These are phyloP conservation scores for Starmera amethionina DNA, from an alignment of 805 yeast genomes.

Conservation along the genomic window DNA sequence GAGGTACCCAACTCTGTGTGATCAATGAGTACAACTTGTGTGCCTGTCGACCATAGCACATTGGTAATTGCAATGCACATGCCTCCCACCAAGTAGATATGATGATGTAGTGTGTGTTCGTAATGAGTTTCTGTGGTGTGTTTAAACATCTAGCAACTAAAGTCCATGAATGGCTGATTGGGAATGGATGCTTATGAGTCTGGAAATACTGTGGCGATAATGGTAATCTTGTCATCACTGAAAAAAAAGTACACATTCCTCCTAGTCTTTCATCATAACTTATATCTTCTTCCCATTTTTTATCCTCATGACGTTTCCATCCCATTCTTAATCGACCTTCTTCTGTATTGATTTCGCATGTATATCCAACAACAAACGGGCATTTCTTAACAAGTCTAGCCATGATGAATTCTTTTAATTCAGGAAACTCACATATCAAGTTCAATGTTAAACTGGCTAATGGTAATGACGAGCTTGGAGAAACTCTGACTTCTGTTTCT, in stretches of 20 bases:
- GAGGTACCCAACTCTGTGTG: slow-evolving; percentile 45
- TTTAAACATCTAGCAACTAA: slow-evolving; percentile 68
- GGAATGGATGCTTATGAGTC: slow-evolving; percentile 38
- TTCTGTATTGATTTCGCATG: slow-evolving; percentile 67
- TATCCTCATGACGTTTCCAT: slow-evolving; percentile 49
- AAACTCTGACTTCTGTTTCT: slow-evolving; percentile 80
- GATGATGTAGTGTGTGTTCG: slow-evolving; percentile 62
- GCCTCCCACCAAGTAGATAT: slow-evolving; percentile 92
- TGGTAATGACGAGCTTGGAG: slow-evolving; percentile 71
- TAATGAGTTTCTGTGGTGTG: slow-evolving; percentile 34
- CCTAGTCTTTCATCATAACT: slow-evolving; percentile 78
- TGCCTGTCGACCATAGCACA: slow-evolving; percentile 62
- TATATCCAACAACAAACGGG: slow-evolving; percentile 77
- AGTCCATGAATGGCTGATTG: slow-evolving; percentile 53
- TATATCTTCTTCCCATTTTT: slow-evolving; percentile 41
- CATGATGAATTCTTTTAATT: slow-evolving; percentile 29
- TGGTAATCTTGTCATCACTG: slow-evolving; percentile 54
- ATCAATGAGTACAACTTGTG: slow-evolving; percentile 43
- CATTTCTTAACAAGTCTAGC: slow-evolving; percentile 90
- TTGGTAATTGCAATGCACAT: slow-evolving; percentile 44
- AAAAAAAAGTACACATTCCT: slow-evolving; percentile 77
- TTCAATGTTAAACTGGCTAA: slow-evolving; percentile 55
- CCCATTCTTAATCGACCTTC: slow-evolving; percentile 84
- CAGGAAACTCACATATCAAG: slow-evolving; percentile 39
- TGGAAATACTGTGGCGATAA: slow-evolving; percentile 21